Evolutionary conservation across 2,329 filamentous ascomycete species (phyloP).

Genomic region (Colletotrichum salicis): DNA sequence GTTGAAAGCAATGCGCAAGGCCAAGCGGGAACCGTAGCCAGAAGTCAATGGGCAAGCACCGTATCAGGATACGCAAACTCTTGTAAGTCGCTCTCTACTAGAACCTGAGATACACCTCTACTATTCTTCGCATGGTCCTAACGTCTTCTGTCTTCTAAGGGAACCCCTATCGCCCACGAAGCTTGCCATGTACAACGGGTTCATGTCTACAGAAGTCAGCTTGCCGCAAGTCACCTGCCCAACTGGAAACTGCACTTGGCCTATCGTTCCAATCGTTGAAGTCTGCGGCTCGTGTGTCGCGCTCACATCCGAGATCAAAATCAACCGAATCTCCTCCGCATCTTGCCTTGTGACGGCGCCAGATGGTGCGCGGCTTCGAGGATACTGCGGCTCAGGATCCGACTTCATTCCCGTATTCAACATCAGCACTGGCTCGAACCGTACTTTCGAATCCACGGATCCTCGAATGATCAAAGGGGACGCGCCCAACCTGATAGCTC

Average conservation of each 20-base stretch:
- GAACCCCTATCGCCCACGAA: conserved; percentile 40
- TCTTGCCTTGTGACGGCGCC: not conserved
- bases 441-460: not conserved
- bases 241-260: conserved; percentile 49
- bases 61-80: not conserved
- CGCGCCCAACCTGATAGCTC: conserved; percentile 19
- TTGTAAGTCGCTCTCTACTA: not conserved
- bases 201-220: conserved; percentile 43
- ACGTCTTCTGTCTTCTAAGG: not conserved
- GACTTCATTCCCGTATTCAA: not conserved
- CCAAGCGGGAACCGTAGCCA: conserved; percentile 45
- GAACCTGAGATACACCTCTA: not conserved
- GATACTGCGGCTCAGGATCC: conserved; percentile 1
- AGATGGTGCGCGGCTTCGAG: not conserved
- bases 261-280: conserved; percentile 46
- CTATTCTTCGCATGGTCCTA: not conserved
- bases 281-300: conserved; percentile 46
- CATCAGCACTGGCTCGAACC: not conserved
- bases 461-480: not conserved
- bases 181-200: conserved; percentile 49
- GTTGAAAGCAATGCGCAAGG: conserved; percentile 38
- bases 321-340: not conserved
- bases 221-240: conserved; percentile 42
- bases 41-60: conserved; percentile 12
- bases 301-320: conserved; percentile 15